Base-by-base conservation (phyloP, 768 basidiomycete genomes). In the Calocera viscosa region DNA sequence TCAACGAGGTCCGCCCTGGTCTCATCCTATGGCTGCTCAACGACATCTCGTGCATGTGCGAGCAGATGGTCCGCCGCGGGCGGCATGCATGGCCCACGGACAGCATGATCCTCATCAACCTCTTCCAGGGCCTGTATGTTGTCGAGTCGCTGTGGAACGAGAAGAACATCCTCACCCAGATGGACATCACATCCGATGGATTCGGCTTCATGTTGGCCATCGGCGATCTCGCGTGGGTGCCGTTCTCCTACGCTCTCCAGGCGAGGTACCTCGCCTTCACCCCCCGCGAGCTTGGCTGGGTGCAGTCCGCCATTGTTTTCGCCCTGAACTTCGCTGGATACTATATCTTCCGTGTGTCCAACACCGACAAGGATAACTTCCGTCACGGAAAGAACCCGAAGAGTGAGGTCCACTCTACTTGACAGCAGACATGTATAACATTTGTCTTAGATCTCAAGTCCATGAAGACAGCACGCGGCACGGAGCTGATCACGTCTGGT, bases 141-240 rank as follows among this genome's bases (percentile, higher is more conserved):
- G 79, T 82, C 2, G 96, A 98, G 74, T 85, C 80, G 1, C 78
- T 96, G 49, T 96, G 89, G 78, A 93, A 94, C 74, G 96, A 98
- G 82, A 94, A 90, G 49, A 88, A 90, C 11, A 82, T 99, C 70
- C 82, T 98, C 67, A 94, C 91, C 0, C 93, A 89, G 2, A 99
- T 99, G 91, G 96, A 99, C 73, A 94, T 99, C 73, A 94, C 88
- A 1, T 90, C 90, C 12, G 96, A 99, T 72, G 96, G 96, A 12
- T 97, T 98, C 72, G 96, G 96, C 7, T 97, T 94, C 82, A 99
- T 99, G 96, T 87, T 99, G 32, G 78, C 92, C 2, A 83, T 95
- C 60, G 95, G 96, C 43, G 93, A 97, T 73, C 83, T 97, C 32
- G 77, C 86, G 22, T 97, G 91, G 89, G 91, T 99, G 12, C 95